Evolutionary conservation across 2,329 filamentous ascomycete species (phyloP), one percentile per base, ranked within the genome.

Genomic region (Penicillium decumbens): DNA sequence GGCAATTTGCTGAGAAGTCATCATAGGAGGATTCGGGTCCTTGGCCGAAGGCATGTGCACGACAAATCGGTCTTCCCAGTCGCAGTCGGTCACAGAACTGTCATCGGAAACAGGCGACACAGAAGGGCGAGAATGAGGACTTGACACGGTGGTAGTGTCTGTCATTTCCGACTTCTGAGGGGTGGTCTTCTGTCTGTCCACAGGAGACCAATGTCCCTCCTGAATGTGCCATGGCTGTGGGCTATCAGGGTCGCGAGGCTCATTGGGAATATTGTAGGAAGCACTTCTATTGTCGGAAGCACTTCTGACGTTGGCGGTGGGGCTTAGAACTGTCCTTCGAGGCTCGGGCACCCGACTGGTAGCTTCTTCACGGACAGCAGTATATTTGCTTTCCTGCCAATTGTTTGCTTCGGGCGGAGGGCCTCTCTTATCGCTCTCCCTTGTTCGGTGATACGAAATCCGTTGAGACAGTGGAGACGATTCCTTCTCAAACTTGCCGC

Each of bases 11-110:
- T 68, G 61, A 1, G 61, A 58, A 3, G 66, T 71, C 68, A 74
- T 69, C 1, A 59, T 65, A 4, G 69, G 65, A 3, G 71, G 71
- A 38, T 70, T 71, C 0, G 72, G 70, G 2, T 74, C 70, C 32
- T 64, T 70, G 3, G 71, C 70, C 18, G 69, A 68, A 4, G 71
- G 71, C 70, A 73, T 74, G 42, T 74, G 63, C 29, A 74, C 68
- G 39, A 73, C 70, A 51, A 73, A 74, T 57, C 61, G 63, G 49
- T 74, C 71, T 44, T 70, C 67, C 65, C 69, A 66, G 32, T 70
- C 67, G 64, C 69, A 66, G 32, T 69, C 65, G 12, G 62, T 66
- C 23, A 63, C 56, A 0, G 65, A 67, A 25, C 60, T 62, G 38
- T 40, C 38, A 18, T 64, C 61, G 5, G 65, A 66, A 9, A 68